A percentile compares a stretch with the other conserved stretches of the same genome.
Evolutionary conservation across 495 filamentous ascomycete genomes (phyloP).

Genomic region (Chaetomium tenue): DNA sequence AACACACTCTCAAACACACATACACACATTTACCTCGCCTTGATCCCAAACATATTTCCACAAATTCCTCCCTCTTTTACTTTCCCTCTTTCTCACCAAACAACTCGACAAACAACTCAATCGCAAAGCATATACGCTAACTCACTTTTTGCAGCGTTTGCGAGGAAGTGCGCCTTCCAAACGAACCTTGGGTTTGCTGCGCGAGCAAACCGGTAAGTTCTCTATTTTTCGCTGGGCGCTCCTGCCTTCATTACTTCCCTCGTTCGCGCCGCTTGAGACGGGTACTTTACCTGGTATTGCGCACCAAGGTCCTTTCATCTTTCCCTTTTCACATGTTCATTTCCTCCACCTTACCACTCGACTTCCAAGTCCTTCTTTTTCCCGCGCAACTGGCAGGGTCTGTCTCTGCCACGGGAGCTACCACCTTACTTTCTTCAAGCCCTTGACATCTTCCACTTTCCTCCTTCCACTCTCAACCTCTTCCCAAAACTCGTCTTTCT

Average conservation of each 20-base stretch:
- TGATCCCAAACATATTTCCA: not conserved
- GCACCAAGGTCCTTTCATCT: not conserved
- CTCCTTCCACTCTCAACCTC: not conserved
- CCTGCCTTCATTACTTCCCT: not conserved
- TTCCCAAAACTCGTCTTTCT: not conserved
- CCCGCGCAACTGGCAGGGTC: not conserved
- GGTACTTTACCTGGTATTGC: no score
- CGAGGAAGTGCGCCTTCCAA: constrained; percentile 3
- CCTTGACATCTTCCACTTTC: not conserved
- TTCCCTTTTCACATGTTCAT: not conserved
- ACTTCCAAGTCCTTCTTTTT: not conserved
- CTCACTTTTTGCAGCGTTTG: not conserved
- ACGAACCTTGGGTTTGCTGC: not conserved
- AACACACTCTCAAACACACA: no score
- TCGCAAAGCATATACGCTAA: not conserved
- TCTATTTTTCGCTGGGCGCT: not conserved
- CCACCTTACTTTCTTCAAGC: not conserved
- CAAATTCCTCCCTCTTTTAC: not conserved
- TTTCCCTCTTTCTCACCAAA: not conserved
- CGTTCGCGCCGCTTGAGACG: not conserved
- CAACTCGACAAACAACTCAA: not conserved
- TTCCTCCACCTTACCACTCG: not conserved
- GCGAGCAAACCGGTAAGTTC: constrained; percentile 1
- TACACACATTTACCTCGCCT: not conserved
- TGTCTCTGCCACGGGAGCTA: not conserved